Conservation (phyloP, 2,329 filamentous ascomycete genomes). For the Aspergillus sp. region DNA sequence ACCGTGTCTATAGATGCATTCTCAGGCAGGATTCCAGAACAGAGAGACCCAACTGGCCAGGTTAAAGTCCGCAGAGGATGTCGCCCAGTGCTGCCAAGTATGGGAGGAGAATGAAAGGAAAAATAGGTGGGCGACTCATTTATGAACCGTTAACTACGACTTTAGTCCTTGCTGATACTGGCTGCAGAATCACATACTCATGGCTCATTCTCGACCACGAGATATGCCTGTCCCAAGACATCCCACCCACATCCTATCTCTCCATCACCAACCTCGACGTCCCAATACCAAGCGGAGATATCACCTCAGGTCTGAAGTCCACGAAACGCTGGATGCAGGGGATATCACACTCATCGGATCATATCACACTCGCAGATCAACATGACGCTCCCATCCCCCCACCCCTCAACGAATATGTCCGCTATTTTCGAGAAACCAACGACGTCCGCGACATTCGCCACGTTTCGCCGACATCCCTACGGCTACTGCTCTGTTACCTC, state of each 20-base stretch:
- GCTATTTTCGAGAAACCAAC: background rate
- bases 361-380: no score
- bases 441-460: background rate
- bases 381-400: background rate
- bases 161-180: background rate
- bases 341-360: background rate
- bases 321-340: background rate
- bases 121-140: background rate
- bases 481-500: background rate
- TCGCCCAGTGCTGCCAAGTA: background rate
- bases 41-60: background rate
- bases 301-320: background rate
- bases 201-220: background rate
- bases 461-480: background rate
- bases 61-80: background rate
- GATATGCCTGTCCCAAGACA: background rate
- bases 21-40: background rate
- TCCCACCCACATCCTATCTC: background rate
- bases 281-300: background rate
- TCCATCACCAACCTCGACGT: background rate
- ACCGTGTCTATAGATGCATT: background rate
- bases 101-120: background rate
- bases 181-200: background rate
- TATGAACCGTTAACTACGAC: no score
- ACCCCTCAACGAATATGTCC: background rate